These are phyloP conservation scores for Globisporangium spinosum DNA, from an alignment of 352 stramenopile species.

Conservation along the genomic window DNA sequence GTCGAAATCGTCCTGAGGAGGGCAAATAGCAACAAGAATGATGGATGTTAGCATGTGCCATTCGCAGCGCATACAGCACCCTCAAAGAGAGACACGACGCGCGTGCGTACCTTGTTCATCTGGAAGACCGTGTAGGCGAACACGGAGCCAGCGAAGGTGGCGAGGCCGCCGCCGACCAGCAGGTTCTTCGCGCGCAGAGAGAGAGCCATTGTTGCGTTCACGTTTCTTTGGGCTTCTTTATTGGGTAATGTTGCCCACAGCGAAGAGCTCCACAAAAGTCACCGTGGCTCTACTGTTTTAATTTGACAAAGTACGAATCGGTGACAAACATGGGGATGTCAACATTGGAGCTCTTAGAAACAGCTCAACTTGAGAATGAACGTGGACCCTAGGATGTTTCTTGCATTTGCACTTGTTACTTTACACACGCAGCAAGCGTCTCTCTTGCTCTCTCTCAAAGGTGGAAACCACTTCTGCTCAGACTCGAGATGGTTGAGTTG, in stretches of 20 bases:
- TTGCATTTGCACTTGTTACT: neutral
- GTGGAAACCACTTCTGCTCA: neutral
- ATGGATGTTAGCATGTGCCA: neutral
- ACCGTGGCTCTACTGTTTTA: neutral
- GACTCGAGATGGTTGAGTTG: neutral
- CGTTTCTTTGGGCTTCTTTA: constrained; percentile 17
- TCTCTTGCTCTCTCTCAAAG: neutral
- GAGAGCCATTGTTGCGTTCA: constrained; percentile 40
- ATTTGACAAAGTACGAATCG: constrained; percentile 6
- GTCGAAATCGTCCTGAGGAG: constrained; percentile 71
- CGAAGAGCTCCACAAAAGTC: neutral
- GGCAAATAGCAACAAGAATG: neutral
- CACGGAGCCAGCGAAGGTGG: constrained; percentile 55
- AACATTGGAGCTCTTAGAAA: neutral
- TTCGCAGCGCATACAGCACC: neutral
- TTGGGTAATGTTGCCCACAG: neutral
- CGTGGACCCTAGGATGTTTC: neutral
- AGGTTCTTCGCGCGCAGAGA: constrained; percentile 77
- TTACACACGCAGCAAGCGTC: neutral
- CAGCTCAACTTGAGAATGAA: neutral
- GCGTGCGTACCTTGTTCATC: constrained; percentile 62
- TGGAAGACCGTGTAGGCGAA: constrained; percentile 79
- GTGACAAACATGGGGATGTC: neutral
- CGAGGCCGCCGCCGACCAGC: constrained; percentile 59
- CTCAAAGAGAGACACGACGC: neutral